Evolutionary conservation across 176 grass and related monocot species (phyloP), one percentile per base, ranked within the genome.

Genomic region (Alopecurus myosuroides): DNA sequence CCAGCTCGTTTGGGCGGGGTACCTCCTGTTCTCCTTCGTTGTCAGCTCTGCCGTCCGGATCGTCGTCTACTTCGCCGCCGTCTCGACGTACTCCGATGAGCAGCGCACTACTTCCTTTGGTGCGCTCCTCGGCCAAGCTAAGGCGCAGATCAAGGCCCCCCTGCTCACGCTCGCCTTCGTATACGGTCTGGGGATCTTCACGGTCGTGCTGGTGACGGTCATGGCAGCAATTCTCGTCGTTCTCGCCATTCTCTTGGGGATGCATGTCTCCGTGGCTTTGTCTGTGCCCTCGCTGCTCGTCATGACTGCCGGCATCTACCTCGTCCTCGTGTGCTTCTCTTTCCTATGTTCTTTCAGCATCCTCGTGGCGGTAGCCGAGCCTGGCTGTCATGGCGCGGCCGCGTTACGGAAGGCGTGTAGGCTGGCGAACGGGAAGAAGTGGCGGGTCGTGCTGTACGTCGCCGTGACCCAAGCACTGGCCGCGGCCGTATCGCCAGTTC

Each of bases 361-460:
- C 42, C 30, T 81, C 15, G 85, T 86, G 77, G 51, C 85, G 0
- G 85, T 86, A 22, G 84, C 67, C 49, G 53, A 80, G 67, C 40
- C 29, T 11, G 77, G 85, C 1, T 74, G 67, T 77, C 30, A 51
- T 1, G 30, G 53, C 41, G 53, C 85, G 0, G 41, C 13, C 15
- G 84, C 84, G n/a, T 25, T 86, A 12, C 15, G 22, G 9, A n/a
- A 33, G 9, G 53, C 67, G 30, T 74, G 85, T 77, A 34, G 77
- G 67, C 66, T 80, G 53, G 3, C 51, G 29, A 80, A 72, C 39
- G 22, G 37, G 22, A 86, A 40, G 39, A 79, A 18, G 40, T 0
- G 15, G 7, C 66, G 46, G 9, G 29, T 23, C 52, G 0, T 60
- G 77, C 15, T 86, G 9, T 74, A 62, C 66, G 1, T 74, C 7